These are phyloP conservation scores for Sugiyamaella chiloensis DNA, from an alignment of 805 yeast genomes.

Conservation along the genomic window DNA sequence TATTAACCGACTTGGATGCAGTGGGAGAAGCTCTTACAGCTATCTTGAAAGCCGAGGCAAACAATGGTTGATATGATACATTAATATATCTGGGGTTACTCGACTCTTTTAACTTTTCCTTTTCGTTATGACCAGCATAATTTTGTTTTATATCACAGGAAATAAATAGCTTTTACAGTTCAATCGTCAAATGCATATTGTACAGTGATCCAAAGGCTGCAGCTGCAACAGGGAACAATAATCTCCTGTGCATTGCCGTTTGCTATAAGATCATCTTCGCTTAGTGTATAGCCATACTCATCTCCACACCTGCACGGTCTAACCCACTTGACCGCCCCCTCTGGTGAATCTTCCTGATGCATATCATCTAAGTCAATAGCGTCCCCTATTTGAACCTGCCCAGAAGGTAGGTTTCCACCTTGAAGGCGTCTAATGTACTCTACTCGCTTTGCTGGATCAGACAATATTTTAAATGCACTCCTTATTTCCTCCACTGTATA, in stretches of 20 bases:
- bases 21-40: constrained; percentile 71
- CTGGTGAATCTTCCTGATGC: constrained; percentile 35
- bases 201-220: constrained; percentile 84
- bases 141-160: too few relatives aligned
- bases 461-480: constrained; percentile 60
- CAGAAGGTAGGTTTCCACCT: constrained; percentile 12
- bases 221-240: constrained; percentile 73
- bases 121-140: too few relatives aligned
- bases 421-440: constrained; percentile 53
- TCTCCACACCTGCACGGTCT: constrained; percentile 38
- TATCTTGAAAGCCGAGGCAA: constrained; percentile 47
- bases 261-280: constrained; percentile 58
- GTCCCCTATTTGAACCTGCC: constrained; percentile 67
- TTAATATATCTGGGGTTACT: too few relatives aligned
- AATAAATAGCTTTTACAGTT: too few relatives aligned
- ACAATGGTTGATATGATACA: too few relatives aligned
- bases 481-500: constrained; percentile 47
- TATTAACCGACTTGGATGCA: constrained; percentile 69
- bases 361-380: constrained; percentile 63
- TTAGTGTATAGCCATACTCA: constrained; percentile 54
- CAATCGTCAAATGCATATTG: constrained; percentile 41
- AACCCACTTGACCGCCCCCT: constrained; percentile 28
- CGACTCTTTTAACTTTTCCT: too few relatives aligned
- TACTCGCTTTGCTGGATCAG: constrained; percentile 39
- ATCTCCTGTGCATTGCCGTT: constrained; percentile 59